These are phyloP conservation scores for Corynascus novoguineensis DNA, from an alignment of 495 filamentous ascomycete species.

Conservation along the genomic window DNA sequence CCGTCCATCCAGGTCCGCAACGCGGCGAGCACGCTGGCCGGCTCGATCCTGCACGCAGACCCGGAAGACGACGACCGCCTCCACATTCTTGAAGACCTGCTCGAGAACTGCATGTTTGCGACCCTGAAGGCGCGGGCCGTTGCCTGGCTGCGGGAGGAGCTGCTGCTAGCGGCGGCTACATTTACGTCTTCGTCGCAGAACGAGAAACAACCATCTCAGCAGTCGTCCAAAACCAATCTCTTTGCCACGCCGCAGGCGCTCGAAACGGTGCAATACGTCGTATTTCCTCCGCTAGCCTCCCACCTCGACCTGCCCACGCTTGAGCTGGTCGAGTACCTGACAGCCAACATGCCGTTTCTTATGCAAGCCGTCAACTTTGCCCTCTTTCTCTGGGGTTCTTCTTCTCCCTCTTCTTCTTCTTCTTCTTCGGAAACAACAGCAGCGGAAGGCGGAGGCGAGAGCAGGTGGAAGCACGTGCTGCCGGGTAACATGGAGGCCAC, in stretches of 20 bases:
- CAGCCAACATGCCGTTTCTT: constrained; percentile 36
- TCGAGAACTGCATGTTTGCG: constrained; percentile 74
- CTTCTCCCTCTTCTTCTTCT: neutral
- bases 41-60: constrained; percentile 66
- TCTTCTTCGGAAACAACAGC: neutral
- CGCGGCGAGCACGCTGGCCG: constrained; percentile 68
- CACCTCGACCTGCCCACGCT: constrained; percentile 25
- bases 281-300: constrained; percentile 37
- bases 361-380: constrained; percentile 48
- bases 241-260: constrained; percentile 53
- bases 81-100: constrained; percentile 69
- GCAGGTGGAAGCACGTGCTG: constrained; percentile 35
- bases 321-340: constrained; percentile 32
- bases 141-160: constrained; percentile 81
- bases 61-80: constrained; percentile 65
- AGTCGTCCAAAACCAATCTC: too few species aligned
- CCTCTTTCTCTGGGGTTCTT: constrained; percentile 42
- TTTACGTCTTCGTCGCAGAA: constrained; percentile 8
- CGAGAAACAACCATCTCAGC: constrained; percentile 16
- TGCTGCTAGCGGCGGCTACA: constrained; percentile 45
- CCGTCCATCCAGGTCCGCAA: constrained; percentile 61
- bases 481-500: constrained; percentile 40
- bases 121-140: constrained; percentile 76
- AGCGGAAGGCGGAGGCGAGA: neutral
- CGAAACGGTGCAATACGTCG: constrained; percentile 41